Evolutionary conservation across 2,329 filamentous ascomycete genomes (phyloP), one percentile per base, ranked within the genome.

Genomic region (Sporothrix brunneoviolacea): DNA sequence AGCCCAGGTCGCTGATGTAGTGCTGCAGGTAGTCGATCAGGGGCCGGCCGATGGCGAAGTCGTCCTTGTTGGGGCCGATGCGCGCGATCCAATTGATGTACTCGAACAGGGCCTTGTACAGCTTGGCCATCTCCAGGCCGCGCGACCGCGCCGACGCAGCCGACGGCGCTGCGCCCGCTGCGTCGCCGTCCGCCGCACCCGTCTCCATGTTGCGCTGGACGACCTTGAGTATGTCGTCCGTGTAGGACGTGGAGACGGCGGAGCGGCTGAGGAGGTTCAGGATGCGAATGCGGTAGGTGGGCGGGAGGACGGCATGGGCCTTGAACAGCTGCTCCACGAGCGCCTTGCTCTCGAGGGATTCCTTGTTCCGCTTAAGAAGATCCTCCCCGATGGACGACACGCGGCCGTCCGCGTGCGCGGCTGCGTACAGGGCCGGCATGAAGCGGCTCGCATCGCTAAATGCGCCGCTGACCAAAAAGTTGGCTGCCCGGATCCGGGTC

Each of bases 341-440:
- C 1, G 64, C 58, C 9, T 72, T 60, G 54, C 88, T 77, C 63
- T 97, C 91, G 22, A 96, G 70, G 8, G 86, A 82, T 8, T 87
- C 78, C 2, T 80, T 77, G 27, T 80, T 86, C 57, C 91, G 77
- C 67, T 96, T 98, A 57, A 97, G 68, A 43, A 94, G 80, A 59
- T 95, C 90, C 51, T 96, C 89, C 0, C 88, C 91, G n/a, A 88
- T 71, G n/a, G 86, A 82, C 10, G 87, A 83, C 33, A 96, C 83
- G 8, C 85, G 80, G 32, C 84, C 88, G 57, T 96, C 93, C 1
- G 83, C 72, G 66, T 91, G 91, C 0, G 89, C 84, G 22, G 89
- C 84, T 5, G 91, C 90, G 63, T 87, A 90, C 1, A 97, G 68
- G 1, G 89, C 86, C 0, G 91, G 86, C 12, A 96, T 66, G 59